Base-by-base conservation (phyloP, 2,329 filamentous ascomycete species). In the Geosmithia flava region DNA sequence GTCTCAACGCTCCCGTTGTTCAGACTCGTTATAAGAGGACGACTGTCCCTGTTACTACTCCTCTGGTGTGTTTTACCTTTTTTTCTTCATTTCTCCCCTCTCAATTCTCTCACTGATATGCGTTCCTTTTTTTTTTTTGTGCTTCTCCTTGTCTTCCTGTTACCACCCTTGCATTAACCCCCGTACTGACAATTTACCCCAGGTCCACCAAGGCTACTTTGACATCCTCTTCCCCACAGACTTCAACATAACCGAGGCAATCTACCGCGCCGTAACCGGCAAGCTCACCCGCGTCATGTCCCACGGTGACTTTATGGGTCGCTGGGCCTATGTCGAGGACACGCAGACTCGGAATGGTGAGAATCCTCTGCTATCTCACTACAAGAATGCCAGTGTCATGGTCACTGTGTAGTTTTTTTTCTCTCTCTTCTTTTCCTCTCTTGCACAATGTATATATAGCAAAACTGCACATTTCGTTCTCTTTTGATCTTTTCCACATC, bases 141-240 rank as follows among this genome's bases (percentile, higher is more conserved):
- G 37, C 19, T 11, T 20, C 17, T 10, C 43, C 3, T 48, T 33
- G 15, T 16, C 10, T 17, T 33, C 6, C n/a, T 37, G 10, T 17
- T n/a, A 37, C 11, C 15, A 8, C 10, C 10, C 23, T 37, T 42
- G 19, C 19, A n/a, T n/a, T n/a, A n/a, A n/a, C 43, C 17, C 42
- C 39, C 30, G 27, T 23, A 29, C 20, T 33, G 20, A 48, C 47
- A 7, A 13, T 13, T 41, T 5, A 27, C 3, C 19, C 1, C 13
- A 94, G 87, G 87, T 96, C 45, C 90, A 97, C 63, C 94, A 98
- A 69, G 94, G 93, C 44, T 97, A 95, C 67, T 98, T 98, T 62
- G 94, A 98, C 62, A 96, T 98, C 58, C 82, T 98, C 61, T 98
- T 98, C 69, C 93, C 93, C 0, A 98, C 93, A 11, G 85, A 98